These are phyloP conservation scores for Lactifluus volemus DNA, from an alignment of 768 basidiomycete genomes.

Conservation along the genomic window DNA sequence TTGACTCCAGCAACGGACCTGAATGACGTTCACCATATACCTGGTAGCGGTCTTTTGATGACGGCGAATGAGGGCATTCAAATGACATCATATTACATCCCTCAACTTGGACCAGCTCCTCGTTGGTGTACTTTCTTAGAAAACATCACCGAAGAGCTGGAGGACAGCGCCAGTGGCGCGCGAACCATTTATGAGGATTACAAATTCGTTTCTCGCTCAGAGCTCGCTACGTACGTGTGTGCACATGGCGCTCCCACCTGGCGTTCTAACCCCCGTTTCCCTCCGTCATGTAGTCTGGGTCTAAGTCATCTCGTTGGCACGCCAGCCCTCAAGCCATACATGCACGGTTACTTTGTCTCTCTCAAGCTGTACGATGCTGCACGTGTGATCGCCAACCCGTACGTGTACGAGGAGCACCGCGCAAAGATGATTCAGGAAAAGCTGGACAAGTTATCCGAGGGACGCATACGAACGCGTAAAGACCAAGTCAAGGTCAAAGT, in stretches of 20 bases:
- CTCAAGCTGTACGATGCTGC: slow-evolving; percentile 95
- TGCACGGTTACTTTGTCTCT: slow-evolving; percentile 98
- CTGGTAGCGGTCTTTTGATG: slow-evolving; percentile 82
- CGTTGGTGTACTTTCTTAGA: slow-evolving; percentile 97
- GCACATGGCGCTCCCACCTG: neutral
- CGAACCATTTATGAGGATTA: slow-evolving; percentile 81
- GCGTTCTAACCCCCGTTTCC: neutral
- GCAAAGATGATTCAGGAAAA: slow-evolving; percentile 82
- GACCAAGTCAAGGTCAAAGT: slow-evolving; percentile 58
- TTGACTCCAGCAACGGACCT: slow-evolving; percentile 87
- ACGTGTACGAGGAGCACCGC: slow-evolving; percentile 89
- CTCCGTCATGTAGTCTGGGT: slow-evolving; percentile 54
- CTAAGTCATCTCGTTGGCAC: slow-evolving; percentile 93
- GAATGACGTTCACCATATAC: slow-evolving; percentile 85
- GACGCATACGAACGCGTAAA: slow-evolving; percentile 80
- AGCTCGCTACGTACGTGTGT: slow-evolving; percentile 67
- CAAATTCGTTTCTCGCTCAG: slow-evolving; percentile 89
- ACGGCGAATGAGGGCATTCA: slow-evolving; percentile 96
- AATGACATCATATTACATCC: slow-evolving; percentile 91
- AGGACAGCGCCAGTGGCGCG: slow-evolving; percentile 69
- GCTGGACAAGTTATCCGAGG: slow-evolving; percentile 90
- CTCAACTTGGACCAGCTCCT: slow-evolving; percentile 93
- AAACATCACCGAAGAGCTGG: slow-evolving; percentile 97
- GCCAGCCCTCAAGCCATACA: slow-evolving; percentile 93
- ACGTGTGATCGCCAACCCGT: slow-evolving; percentile 91